Evolutionary conservation across 1,284 basidiomycete genomes (phyloP), one percentile per base, ranked within the genome.

Genomic region (Ustilago nuda): DNA sequence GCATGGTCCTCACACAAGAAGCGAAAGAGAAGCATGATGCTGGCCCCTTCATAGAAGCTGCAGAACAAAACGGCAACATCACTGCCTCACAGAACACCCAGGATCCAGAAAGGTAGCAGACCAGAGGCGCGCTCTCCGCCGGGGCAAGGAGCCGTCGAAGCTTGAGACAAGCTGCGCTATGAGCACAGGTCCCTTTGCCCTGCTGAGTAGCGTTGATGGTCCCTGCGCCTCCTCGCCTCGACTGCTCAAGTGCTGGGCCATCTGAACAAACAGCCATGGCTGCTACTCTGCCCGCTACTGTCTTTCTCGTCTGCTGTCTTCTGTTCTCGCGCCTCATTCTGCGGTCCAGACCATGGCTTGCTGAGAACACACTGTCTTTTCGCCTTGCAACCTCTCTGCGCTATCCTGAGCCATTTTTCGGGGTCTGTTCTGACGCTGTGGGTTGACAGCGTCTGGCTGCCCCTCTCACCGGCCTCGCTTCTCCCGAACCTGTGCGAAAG

Each of bases 391-490:
- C 19, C 5, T 32, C 30, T 27, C 57, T 55, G 63, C 43, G 51
- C 51, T 56, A 39, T 53, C 46, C 27, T 48, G 32, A 48, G 33
- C 9, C 37, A 15, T 43, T 55, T 55, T 57, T 52, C 23, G 23
- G 3, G 50, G 56, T 35, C 27, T 59, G 30, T 36, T 55, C 63
- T 50, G 63, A 35, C 36, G 1, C 30, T 45, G 23, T 55, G 53
- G 46, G 9, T 50, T 50, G 1, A 19, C 19, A 19, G 19, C 19
- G 19, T 19, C 19, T 50, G 45, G 23, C 48, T 51, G 59, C 59
- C 46, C 59, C 52, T 61, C 52, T 61, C 51, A 61, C 59, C 57
- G n/a, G 35, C 19, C 27, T 45, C 17, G 23, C 2, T 36, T 50
- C 27, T 30, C 35, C n/a, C 19, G 56, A 19, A 8, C 17, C 35